Base-by-base conservation (phyloP, 2,329 filamentous ascomycete species). In the Tricladium varicosporioides region DNA sequence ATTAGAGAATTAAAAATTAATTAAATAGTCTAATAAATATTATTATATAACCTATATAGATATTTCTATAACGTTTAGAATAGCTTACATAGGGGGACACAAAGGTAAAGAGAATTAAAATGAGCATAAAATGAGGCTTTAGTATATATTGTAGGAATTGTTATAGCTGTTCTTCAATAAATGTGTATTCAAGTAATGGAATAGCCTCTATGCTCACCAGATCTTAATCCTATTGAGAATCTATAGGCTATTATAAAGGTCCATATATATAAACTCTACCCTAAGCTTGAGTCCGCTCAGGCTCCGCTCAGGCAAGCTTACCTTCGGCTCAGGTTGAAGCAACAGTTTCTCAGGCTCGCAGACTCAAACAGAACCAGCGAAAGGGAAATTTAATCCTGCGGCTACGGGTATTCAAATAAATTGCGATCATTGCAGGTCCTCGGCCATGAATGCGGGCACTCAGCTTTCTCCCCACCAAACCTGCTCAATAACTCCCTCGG, bases 211-310 rank as follows among this genome's bases (percentile, higher is more conserved):
- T 49, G 44, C 18, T 56, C 56, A 2, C 56, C 48, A 16, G 53
- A 59, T 53, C 44, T 59, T 14, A 59, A 59, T 27, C 45, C 49
- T 16, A 59, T 59, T 33, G 53, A 59, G 45, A 59, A 42, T 14
- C 15, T 56, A 10, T 54, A 22, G 46, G 45, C 22, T 48, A 14
- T 40, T 15, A 45, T 53, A 13, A 54, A 58, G 22, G 56, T 19
- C 3, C 18, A 46, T 5, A 49, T 58, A 2, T 48, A 57, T 42
- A n/a, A 32, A 5, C 5, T 36, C 4, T 44, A 51, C 16, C 22
- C 50, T 15, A 51, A 58, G 31, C 19, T 62, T 31, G 32, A 58
- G 27, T 43, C 31, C 27, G 42, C 53, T n/a, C n/a, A n/a, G n/a
- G n/a, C n/a, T n/a, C n/a, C n/a, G n/a, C n/a, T n/a, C n/a, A n/a